Base-by-base conservation (phyloP, 805 yeast species). In the Metschnikowia colocasiae region DNA sequence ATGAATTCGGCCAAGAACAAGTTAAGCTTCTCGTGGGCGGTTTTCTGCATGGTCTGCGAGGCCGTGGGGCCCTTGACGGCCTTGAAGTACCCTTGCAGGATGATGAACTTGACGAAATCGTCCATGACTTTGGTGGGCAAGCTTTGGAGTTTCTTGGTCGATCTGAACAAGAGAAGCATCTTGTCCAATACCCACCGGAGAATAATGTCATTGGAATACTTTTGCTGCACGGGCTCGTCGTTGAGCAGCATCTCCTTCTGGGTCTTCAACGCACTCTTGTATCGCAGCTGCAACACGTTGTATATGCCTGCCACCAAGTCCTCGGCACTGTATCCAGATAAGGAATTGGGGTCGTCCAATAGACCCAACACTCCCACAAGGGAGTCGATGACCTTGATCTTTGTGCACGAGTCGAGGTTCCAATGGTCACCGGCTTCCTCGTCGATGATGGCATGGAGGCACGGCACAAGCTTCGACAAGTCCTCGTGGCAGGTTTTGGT, bases 321-420 rank as follows among this genome's bases (percentile, higher is more conserved):
- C 19, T 53, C 59, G 13, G 50, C 51, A 19, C 54, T 56, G 15
- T 27, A 40, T 1, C 38, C 48, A 10, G 54, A 46, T 1, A 46
- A 41, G 15, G 34, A 41, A 27, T 52, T 61, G 29, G 52, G 52
- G n/a, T 40, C 43, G 3, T 50, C 53, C 16, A 52, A 18, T 10
- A 52, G 57, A 33, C 56, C 50, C 32, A 66, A 50, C 7, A 62
- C 58, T 2, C 63, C 55, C 13, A 71, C 44, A 22, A 71, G 57
- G 13, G 58, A 46, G 35, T 79, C 81, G 10, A 80, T 67, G 0
- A 88, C 79, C 60, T 84, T 88, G 1, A 91, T 69, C 58, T 85
- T 89, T 1, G 96, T 84, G 25, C 86, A 61, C 50, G 76, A 73
- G 63, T 91, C 97, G 63, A 91, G 90, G 50, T 81, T 81, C 58